A percentile compares a stretch with the other conserved stretches of the same genome.
Conservation (phyloP, 805 yeast genomes). For the Wickerhamiella domercqiae region DNA sequence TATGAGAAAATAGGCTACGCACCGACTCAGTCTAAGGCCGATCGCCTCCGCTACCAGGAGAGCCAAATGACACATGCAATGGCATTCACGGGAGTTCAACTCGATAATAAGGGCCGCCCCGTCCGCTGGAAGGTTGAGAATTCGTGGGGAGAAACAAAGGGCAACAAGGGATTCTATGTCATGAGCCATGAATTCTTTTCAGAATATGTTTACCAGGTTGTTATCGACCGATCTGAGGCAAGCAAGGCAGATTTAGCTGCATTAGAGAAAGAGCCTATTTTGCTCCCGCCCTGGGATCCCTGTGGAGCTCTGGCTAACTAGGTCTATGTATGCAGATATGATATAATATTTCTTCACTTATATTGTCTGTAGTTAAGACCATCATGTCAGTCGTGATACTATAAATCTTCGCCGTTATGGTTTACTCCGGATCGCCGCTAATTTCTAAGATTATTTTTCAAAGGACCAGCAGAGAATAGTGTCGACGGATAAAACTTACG, state of each 20-base stretch:
- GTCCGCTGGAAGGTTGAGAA: constrained; percentile 60
- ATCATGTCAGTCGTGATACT: neutral
- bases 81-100: constrained; percentile 69
- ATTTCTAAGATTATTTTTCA: too few relatives aligned
- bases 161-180: constrained; percentile 50
- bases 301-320: constrained; percentile 54
- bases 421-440: too few relatives aligned
- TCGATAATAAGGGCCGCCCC: constrained; percentile 46
- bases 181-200: constrained; percentile 64
- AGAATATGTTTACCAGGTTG: constrained; percentile 61
- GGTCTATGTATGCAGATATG: neutral
- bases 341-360: neutral
- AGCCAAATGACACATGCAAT: constrained; percentile 84
- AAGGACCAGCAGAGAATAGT: too few relatives aligned
- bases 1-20: constrained; percentile 35
- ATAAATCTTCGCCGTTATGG: too few relatives aligned
- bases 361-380: neutral
- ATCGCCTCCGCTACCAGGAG: constrained; percentile 53
- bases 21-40: constrained; percentile 41
- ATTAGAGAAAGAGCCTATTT: constrained; percentile 34
- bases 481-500: too few relatives aligned
- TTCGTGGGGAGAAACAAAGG: constrained; percentile 60
- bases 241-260: constrained; percentile 16
- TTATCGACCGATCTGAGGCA: constrained; percentile 37
- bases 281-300: constrained; percentile 66